phyloP scores from a whole-genome alignment of 164 flowering plant species.

The Umbellularia californica region DNA sequence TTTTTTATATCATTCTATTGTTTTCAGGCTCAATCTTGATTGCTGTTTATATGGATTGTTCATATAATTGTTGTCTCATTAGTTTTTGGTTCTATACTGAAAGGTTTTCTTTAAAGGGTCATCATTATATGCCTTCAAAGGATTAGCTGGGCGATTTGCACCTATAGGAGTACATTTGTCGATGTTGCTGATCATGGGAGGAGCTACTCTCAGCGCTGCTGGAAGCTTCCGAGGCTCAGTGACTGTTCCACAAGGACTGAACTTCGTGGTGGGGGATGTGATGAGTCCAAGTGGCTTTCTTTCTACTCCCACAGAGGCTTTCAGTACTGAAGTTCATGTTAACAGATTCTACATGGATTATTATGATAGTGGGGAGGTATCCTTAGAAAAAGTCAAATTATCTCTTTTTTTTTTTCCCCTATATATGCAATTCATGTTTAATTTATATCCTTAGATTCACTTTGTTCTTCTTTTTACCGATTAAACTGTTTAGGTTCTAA shows the following conservation, averaged over 20 bases:
- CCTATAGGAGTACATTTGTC: conserved; percentile 96
- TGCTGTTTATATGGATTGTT: background rate
- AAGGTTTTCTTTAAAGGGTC: conserved; percentile 92
- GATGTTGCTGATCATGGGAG: conserved; percentile 88
- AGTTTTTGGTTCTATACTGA: background rate
- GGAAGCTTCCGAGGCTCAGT: conserved; percentile 93
- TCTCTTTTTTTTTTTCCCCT: background rate
- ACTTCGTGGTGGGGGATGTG: conserved; percentile 89
- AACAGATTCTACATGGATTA: conserved; percentile 88
- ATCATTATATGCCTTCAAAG: conserved; percentile 84
- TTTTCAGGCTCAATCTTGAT: no score
- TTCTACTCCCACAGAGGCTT: conserved; percentile 71
- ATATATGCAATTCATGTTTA: background rate
- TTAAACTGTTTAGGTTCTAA: background rate
- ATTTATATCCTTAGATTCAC: background rate
- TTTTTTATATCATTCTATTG: no score
- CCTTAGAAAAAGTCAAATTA: background rate
- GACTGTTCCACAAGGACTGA: conserved; percentile 94
- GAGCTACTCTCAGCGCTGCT: conserved; percentile 84
- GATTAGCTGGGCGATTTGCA: conserved; percentile 88
- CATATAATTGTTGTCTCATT: background rate
- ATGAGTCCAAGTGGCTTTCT: conserved; percentile 76
- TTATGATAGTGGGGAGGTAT: conserved; percentile 89
- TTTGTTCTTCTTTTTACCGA: background rate
- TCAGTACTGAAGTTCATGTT: conserved; percentile 91